phyloP scores from a whole-genome alignment of 2,329 filamentous ascomycete genomes.

The Curvularia sp. region DNA sequence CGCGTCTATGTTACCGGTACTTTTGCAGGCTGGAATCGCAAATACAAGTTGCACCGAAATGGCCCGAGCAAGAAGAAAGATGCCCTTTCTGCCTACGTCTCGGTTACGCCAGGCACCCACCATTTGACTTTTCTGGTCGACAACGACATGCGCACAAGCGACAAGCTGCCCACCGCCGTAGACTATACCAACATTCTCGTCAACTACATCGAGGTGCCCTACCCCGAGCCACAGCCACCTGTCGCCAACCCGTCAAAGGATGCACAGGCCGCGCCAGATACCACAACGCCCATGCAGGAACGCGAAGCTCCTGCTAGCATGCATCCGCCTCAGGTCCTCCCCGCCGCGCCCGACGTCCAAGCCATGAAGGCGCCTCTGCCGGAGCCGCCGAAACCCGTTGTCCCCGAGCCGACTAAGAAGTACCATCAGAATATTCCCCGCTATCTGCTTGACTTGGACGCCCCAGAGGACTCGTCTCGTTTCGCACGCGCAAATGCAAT shows the following conservation, averaged over 20 bases:
- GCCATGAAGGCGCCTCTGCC: conserved; percentile 34
- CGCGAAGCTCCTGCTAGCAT: conserved; percentile 33
- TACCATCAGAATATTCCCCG: conserved; percentile 80
- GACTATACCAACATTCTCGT: conserved; percentile 98
- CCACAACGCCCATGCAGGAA: conserved; percentile 37
- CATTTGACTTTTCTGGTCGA: conserved; percentile 97
- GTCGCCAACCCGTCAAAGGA: conserved; percentile 27
- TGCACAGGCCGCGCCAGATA: conserved; percentile 29
- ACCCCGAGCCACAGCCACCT: conserved; percentile 66
- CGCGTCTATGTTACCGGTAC: conserved; percentile 97
- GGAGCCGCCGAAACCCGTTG: conserved; percentile 38
- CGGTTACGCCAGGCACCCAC: conserved; percentile 90
- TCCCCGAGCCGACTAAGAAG: conserved; percentile 52
- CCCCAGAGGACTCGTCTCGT: conserved; percentile 75
- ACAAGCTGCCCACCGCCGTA: conserved; percentile 88
- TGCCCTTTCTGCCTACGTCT: conserved; percentile 77
- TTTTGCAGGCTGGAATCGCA: conserved; percentile 96
- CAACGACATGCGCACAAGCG: conserved; percentile 88
- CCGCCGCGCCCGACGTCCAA: conserved; percentile 50
- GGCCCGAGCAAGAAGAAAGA: conserved; percentile 57
- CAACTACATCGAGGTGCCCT: conserved; percentile 94
- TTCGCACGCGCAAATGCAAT: conserved; percentile 78
- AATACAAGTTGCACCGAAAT: conserved; percentile 82
- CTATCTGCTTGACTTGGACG: conserved; percentile 86
- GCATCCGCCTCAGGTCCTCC: conserved; percentile 49